These are phyloP conservation scores for Podaxis sp. DNA, from an alignment of 768 basidiomycete genomes.

Conservation along the genomic window DNA sequence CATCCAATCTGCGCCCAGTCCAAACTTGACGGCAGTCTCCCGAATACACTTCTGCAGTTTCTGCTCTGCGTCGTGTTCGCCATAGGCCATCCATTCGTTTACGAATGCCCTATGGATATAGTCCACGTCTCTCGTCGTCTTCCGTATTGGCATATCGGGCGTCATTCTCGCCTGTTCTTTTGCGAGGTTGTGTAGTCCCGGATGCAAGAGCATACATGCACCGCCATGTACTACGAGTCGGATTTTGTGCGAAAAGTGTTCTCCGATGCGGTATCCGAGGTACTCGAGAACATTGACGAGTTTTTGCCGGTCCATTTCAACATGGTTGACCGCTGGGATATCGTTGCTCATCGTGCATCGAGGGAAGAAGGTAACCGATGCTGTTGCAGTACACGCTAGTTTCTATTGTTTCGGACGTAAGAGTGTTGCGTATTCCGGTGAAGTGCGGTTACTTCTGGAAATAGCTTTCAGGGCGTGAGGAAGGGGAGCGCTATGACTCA, in stretches of 20 bases:
- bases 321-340: slow-evolving; percentile 33
- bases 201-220: slow-evolving; percentile 72
- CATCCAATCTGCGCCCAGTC: slow-evolving; percentile 72
- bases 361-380: background rate
- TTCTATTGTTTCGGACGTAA: background rate
- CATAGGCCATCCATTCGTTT: slow-evolving; percentile 47
- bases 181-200: slow-evolving; percentile 33
- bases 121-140: slow-evolving; percentile 67
- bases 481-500: background rate
- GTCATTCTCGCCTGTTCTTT: slow-evolving; percentile 27
- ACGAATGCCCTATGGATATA: slow-evolving; percentile 64
- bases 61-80: slow-evolving; percentile 50
- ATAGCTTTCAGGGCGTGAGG: background rate
- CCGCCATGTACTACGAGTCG: slow-evolving; percentile 72
- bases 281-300: slow-evolving; percentile 47
- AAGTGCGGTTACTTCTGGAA: background rate
- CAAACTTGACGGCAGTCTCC: slow-evolving; percentile 49
- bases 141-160: slow-evolving; percentile 39
- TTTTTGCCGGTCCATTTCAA: slow-evolving; percentile 38
- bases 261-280: slow-evolving; percentile 49
- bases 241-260: slow-evolving; percentile 49
- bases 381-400: background rate
- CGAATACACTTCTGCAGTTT: slow-evolving; percentile 58
- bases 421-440: background rate
- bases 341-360: background rate